Base-by-base conservation (phyloP, 345 rosid species). In the Isatis tinctoria region DNA sequence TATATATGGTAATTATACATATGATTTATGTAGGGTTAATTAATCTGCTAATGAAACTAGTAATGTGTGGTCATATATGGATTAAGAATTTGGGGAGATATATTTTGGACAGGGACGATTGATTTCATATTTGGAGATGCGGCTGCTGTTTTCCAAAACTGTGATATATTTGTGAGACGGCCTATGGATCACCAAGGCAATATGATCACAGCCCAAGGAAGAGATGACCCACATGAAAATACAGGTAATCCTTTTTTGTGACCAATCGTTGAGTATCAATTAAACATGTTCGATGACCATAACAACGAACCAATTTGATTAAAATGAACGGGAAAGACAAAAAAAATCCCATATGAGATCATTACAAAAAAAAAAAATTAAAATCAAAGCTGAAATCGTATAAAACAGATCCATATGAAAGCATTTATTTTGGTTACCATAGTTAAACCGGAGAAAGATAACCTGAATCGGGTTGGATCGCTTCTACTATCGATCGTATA, bases 41-140 rank as follows among this genome's bases (percentile, higher is more conserved):
- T 37, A 11, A 3, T 12, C n/a, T 51, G 3, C 27, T 49, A 16
- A 16, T 0, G 48, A 60, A 51, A 9, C 9, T n/a, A 44, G 14
- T 24, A 0, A 62, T 12, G 53, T 43, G 36, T 6, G 27, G 30
- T 20, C 27, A 54, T 63, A 44, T 18, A 40, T 27, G 43, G 26
- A 18, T 27, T 66, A 35, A 33, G 4, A 44, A 5, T n/a, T n/a
- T n/a, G n/a, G 3, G 44, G 20, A 60, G 14, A 10, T 49, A 24
- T 7, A 26, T 57, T 24, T 44, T 53, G 41, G 33, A 26, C 63
- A 76, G 80, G 80, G 58, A 90, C 96, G 16, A 72, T 90, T 16
- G 96, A 90, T 78, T 90, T 86, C 72, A 92, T 90, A 60, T 87
- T 87, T 37, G 90, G 95, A 2, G 85, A 93, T 41, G 93, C 95